Base-by-base conservation (phyloP, 2,329 filamentous ascomycete species). In the Berkeleyomyces basicola region DNA sequence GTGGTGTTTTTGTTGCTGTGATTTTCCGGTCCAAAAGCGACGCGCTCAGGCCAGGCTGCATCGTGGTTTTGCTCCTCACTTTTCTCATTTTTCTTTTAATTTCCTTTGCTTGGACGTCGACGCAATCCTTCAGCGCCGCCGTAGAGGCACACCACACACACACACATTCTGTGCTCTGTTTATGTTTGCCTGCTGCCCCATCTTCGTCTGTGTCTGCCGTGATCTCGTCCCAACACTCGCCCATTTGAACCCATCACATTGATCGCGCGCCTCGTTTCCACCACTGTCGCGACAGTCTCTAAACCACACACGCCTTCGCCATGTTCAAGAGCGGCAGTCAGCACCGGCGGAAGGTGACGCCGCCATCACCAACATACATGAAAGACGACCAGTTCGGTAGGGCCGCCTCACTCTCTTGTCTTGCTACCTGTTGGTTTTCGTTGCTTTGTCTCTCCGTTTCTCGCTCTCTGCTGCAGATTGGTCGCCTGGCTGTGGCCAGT, bases 331-430 rank as follows among this genome's bases (percentile, higher is more conserved):
- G 57, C 57, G 63, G 63, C 36, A 65, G 67, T 71, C 60, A 63
- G 42, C 63, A 65, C 51, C 46, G 76, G 61, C 76, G 78, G 65
- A 83, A 82, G 73, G 78, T 80, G 69, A 79, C 81, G 67, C 80
- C 83, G 65, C 82, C 83, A 61, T 81, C 82, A 59, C 78, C 82
- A 42, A 76, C 78, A 33, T 85, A 84, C 72, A 86, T 86, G 83
- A 78, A 77, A 64, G 84, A 80, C 70, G 82, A 85, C 60, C 82
- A 86, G 71, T 85, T 86, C 69, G 82, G 83, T 85, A 76, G 64
- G 71, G 62, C 31, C 61, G 61, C 57, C 51, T 49, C 47, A 51
- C 58, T 59, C 44, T 40, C 37, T 58, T 61, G 23, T 43, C 10
- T 61, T 64, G 23, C 16, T 58, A 47, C 55, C 42, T 58, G 39